phyloP scores from a whole-genome alignment of 139 green algal genomes.

The Desmodesmus armatus region DNA sequence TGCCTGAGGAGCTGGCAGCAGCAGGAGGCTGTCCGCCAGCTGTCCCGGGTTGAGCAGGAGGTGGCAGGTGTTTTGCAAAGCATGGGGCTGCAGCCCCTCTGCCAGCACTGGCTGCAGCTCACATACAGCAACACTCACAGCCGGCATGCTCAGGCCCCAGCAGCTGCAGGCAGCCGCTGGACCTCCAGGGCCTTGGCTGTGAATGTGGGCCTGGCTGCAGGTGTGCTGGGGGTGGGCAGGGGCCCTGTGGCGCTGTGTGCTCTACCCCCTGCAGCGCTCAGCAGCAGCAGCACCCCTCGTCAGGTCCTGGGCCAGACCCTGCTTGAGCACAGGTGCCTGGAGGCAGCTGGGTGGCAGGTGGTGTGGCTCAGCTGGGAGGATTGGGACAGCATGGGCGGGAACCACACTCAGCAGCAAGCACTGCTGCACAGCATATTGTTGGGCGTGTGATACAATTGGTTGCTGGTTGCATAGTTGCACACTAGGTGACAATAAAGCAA shows the following conservation, averaged over 20 bases:
- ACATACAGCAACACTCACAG: neutral
- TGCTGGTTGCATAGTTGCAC: no score
- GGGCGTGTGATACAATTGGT: no score
- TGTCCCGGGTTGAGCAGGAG: conserved; percentile 10
- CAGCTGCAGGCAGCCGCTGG: neutral
- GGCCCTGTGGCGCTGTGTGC: conserved; percentile 10
- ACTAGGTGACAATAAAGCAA: no score
- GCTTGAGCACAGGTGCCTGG: conserved; percentile 12
- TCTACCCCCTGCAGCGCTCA: conserved; percentile 2
- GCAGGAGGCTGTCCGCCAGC: neutral
- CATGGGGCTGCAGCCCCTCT: conserved; percentile 31
- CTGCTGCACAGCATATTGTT: neutral
- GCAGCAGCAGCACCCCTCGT: conserved; percentile 19
- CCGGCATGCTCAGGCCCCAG: neutral
- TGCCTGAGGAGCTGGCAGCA: conserved; percentile 31
- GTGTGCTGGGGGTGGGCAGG: neutral
- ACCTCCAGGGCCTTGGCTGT: conserved; percentile 1
- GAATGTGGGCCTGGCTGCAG: neutral
- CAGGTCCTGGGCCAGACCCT: neutral
- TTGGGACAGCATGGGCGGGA: no score
- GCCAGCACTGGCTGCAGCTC: conserved; percentile 15
- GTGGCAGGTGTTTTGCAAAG: neutral
- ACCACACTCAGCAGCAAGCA: no score
- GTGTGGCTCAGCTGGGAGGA: neutral
- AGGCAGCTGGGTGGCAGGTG: conserved; percentile 29